Percentiles rank a stretch among this genome's conserved stretches.
Evolutionary conservation across 306 rosid species (phyloP).

Genomic region (Crotalaria pallida): DNA sequence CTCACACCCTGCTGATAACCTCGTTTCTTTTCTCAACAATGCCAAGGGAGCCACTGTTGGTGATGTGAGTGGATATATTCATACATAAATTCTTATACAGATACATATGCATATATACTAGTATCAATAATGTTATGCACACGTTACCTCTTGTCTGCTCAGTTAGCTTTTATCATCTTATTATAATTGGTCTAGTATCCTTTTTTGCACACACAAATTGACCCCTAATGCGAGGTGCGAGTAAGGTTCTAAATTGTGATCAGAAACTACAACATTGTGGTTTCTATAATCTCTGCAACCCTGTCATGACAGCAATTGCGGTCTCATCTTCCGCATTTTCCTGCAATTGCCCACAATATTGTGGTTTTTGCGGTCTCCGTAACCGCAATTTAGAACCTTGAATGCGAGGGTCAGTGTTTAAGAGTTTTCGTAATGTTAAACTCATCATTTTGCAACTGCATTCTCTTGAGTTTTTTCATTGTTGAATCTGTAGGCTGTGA

Average conservation of each 20-base stretch:
- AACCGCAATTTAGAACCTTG: too few species aligned
- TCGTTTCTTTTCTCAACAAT: conserved; percentile 80
- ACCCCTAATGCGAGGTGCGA: background rate
- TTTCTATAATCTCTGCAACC: too few species aligned
- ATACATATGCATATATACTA: background rate
- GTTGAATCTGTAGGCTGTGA: conserved; percentile 55
- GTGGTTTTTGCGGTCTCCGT: too few species aligned
- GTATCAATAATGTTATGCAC: background rate
- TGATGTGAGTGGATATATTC: conserved; percentile 44
- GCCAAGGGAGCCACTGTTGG: conserved; percentile 72
- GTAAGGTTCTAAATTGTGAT: too few species aligned
- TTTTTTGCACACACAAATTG: background rate
- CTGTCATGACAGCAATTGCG: too few species aligned
- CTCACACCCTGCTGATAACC: conserved; percentile 83
- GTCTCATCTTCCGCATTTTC: too few species aligned
- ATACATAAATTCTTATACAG: background rate
- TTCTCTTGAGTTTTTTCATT: background rate
- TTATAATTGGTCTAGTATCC: background rate
- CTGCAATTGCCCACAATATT: too few species aligned
- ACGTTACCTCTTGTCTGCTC: background rate
- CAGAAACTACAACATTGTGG: too few species aligned
- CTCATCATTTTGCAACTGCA: background rate
- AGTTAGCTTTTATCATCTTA: too few species aligned
- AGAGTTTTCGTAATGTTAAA: too few species aligned
- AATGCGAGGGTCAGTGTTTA: too few species aligned